These are phyloP conservation scores for Tilletia walkeri DNA, from an alignment of 1,284 basidiomycete species.

Conservation along the genomic window DNA sequence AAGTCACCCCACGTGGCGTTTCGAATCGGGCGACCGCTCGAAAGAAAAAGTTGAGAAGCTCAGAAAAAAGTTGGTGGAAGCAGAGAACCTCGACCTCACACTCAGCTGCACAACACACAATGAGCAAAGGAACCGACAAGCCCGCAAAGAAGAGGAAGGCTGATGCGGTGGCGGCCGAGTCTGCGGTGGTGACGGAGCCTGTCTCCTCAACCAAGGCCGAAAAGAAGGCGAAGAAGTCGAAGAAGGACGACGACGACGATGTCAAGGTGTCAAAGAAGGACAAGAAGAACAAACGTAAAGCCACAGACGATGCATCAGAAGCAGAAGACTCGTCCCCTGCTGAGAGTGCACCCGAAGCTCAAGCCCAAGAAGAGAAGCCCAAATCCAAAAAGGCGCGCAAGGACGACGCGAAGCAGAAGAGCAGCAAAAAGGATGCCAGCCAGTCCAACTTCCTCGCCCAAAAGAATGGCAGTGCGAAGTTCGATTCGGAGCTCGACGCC, in stretches of 20 bases:
- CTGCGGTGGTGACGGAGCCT: background rate
- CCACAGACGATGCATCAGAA: background rate
- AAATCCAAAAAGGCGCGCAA: background rate
- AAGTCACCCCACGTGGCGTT: no score
- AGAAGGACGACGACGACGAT: background rate
- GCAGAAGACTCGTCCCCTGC: background rate
- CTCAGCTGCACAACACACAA: background rate
- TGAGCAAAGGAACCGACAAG: slow-evolving; percentile 1
- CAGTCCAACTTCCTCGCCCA: slow-evolving; percentile 1
- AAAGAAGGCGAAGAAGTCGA: background rate
- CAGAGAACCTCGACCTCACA: no score
- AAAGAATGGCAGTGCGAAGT: slow-evolving; percentile 65
- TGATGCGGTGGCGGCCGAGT: background rate
- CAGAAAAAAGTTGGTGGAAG: no score
- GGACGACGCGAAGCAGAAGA: slow-evolving; percentile 56
- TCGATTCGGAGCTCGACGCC: slow-evolving; percentile 71
- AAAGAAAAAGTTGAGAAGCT: no score
- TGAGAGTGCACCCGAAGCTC: background rate
- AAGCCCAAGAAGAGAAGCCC: background rate
- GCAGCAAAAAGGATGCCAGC: slow-evolving; percentile 51
- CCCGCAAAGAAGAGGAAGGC: background rate
- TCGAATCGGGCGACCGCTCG: no score
- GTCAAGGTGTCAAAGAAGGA: background rate
- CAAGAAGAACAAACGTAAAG: slow-evolving; percentile 9
- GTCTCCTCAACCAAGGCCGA: background rate